Evolutionary conservation across 225 moss, liverwort and hornwort genomes (phyloP).

Genomic region (Anthoceros angustus): DNA sequence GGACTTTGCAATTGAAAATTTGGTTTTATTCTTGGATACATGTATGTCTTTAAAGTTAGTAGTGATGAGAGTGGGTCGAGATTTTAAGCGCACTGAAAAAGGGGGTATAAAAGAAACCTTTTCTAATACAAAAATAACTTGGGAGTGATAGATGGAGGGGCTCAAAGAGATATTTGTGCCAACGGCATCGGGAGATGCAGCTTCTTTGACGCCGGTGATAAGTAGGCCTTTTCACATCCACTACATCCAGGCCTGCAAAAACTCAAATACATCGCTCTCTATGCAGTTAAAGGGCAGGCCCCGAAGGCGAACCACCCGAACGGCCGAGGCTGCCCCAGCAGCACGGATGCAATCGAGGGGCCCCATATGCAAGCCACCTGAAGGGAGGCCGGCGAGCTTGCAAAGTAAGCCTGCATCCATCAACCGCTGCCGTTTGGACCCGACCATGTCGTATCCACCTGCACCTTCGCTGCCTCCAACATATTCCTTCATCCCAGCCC

Average conservation of each 20-base stretch:
- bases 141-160: no score
- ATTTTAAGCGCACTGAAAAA: no score
- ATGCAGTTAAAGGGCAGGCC: conserved; percentile 87
- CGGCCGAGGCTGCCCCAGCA: conserved; percentile 47
- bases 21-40: no score
- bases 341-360: conserved; percentile 30
- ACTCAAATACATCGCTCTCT: conserved; percentile 73
- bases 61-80: no score
- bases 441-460: conserved; percentile 68
- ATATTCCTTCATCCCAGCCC: conserved; percentile 81
- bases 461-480: conserved; percentile 55
- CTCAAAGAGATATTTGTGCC: no score
- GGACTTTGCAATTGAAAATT: no score
- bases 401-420: conserved; percentile 57
- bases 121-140: no score
- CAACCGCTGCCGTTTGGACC: conserved; percentile 85
- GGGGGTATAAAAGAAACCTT: no score
- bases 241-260: conserved; percentile 77
- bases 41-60: no score
- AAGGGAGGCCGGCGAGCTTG: conserved; percentile 24
- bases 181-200: conserved; percentile 61
- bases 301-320: conserved; percentile 74
- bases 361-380: conserved; percentile 32
- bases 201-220: no score
- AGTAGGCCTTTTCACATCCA: conserved; percentile 77